Evolutionary conservation across 805 yeast genomes (phyloP).

Genomic region (Wickerhamomyces pijperi): DNA sequence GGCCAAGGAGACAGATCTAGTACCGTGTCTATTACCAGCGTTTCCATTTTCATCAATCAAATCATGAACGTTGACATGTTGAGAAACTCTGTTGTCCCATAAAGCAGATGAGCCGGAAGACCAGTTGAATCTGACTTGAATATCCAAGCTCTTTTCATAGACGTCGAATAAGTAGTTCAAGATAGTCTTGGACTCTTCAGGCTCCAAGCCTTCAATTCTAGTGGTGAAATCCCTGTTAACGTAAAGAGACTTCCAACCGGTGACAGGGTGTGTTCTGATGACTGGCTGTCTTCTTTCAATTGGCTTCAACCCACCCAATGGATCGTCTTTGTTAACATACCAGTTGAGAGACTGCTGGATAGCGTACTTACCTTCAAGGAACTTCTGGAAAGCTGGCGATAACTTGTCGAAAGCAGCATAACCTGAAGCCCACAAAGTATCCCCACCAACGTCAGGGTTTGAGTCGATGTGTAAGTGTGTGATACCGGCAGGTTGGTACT

Average conservation of each 20-base stretch:
- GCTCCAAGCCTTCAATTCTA: conserved; percentile 24
- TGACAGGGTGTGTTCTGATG: conserved; percentile 48
- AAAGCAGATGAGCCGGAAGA: conserved; percentile 37
- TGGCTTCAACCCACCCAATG: conserved; percentile 31
- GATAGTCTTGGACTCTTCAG: conserved; percentile 30
- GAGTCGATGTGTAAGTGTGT: conserved; percentile 40
- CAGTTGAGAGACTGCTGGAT: conserved; percentile 28
- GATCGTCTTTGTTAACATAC: conserved; percentile 28
- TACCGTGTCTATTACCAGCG: conserved; percentile 35
- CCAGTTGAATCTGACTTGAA: not conserved
- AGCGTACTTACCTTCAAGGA: conserved; percentile 40
- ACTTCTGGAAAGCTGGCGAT: conserved; percentile 36
- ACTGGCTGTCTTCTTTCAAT: conserved; percentile 44
- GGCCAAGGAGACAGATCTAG: conserved; percentile 41
- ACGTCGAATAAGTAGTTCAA: conserved; percentile 31
- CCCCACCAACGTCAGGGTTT: conserved; percentile 39
- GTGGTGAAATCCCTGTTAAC: conserved; percentile 37
- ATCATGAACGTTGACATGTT: conserved; percentile 42
- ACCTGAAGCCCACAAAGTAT: conserved; percentile 44
- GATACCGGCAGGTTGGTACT: conserved; percentile 41
- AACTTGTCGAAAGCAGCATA: conserved; percentile 45
- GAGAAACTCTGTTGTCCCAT: conserved; percentile 50
- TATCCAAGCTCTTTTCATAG: conserved; percentile 37
- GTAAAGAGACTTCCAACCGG: conserved; percentile 47
- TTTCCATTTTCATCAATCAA: conserved; percentile 37